phyloP scores from a whole-genome alignment of 305 asterid genomes.

The Rubia occidens region DNA sequence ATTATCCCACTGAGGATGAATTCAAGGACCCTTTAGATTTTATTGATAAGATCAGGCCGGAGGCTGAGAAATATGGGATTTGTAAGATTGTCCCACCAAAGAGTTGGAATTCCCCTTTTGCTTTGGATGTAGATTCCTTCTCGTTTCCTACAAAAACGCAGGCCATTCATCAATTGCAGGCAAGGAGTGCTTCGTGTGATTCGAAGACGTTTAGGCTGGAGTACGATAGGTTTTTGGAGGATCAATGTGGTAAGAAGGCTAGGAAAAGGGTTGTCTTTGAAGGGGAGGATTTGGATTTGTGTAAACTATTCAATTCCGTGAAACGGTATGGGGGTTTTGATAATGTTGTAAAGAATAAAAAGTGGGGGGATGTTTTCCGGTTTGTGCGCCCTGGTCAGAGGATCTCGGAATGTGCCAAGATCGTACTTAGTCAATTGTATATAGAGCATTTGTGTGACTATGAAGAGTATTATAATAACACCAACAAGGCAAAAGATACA shows the following conservation, averaged over 20 bases:
- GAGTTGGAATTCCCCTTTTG: constrained; percentile 85
- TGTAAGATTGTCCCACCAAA: constrained; percentile 84
- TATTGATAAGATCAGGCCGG: constrained; percentile 83
- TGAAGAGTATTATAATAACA: constrained; percentile 51
- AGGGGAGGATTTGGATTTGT: constrained; percentile 75
- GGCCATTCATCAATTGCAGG: constrained; percentile 92
- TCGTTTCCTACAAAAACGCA: constrained; percentile 82
- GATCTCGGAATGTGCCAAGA: constrained; percentile 77
- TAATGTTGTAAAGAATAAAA: constrained; percentile 59
- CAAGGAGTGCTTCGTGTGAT: constrained; percentile 72
- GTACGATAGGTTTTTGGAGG: constrained; percentile 70
- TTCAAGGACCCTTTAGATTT: constrained; percentile 82
- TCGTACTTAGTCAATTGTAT: constrained; percentile 67
- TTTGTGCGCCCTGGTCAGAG: constrained; percentile 55
- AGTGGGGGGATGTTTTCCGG: constrained; percentile 86
- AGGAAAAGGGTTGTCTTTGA: constrained; percentile 72
- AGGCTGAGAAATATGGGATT: constrained; percentile 94
- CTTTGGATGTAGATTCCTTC: constrained; percentile 57
- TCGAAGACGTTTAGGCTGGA: constrained; percentile 75
- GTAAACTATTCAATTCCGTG: constrained; percentile 74
- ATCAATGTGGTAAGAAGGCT: constrained; percentile 66
- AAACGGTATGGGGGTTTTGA: constrained; percentile 86
- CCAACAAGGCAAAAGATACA: constrained; percentile 47
- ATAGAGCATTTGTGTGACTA: constrained; percentile 77
- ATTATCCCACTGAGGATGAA: constrained; percentile 79